Conservation (phyloP, 208 protist genomes). For the Strigomonas culicis region DNA sequence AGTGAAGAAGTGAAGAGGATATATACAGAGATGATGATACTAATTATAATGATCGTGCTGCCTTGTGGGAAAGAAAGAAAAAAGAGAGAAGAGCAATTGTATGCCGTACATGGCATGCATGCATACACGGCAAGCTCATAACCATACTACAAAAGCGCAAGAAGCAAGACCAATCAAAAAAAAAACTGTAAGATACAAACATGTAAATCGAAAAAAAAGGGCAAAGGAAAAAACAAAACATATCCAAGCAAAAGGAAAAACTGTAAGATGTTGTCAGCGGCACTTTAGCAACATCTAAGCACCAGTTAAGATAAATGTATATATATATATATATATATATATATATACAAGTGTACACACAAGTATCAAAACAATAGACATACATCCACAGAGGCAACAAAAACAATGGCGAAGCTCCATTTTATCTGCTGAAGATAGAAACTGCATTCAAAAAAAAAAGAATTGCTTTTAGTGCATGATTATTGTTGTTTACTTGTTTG, state of each 20-base stretch:
- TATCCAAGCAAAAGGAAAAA: neutral
- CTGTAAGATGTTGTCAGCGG: neutral
- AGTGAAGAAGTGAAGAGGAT: too few relatives aligned
- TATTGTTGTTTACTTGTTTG: conserved; percentile 12
- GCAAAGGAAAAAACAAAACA: conserved; percentile 3
- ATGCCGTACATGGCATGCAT: neutral
- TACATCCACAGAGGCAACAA: neutral
- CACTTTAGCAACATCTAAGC: neutral
- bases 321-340: neutral
- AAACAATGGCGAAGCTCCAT: neutral
- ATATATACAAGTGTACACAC: neutral
- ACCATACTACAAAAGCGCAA: too few relatives aligned
- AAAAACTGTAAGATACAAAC: neutral
- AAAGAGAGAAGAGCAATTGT: neutral
- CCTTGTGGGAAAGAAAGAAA: neutral
- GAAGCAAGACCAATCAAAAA: neutral
- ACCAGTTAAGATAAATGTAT: neutral
- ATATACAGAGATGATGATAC: too few relatives aligned
- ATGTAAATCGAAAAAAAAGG: neutral
- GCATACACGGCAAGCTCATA: too few relatives aligned
- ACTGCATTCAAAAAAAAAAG: neutral
- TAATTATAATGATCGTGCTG: neutral
- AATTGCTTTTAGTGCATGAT: neutral
- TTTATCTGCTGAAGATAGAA: neutral
- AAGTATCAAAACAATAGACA: neutral